Evolutionary conservation across 2,329 filamentous ascomycete genomes (phyloP), one percentile per base, ranked within the genome.

Genomic region (Ceratocystis alfenasii): DNA sequence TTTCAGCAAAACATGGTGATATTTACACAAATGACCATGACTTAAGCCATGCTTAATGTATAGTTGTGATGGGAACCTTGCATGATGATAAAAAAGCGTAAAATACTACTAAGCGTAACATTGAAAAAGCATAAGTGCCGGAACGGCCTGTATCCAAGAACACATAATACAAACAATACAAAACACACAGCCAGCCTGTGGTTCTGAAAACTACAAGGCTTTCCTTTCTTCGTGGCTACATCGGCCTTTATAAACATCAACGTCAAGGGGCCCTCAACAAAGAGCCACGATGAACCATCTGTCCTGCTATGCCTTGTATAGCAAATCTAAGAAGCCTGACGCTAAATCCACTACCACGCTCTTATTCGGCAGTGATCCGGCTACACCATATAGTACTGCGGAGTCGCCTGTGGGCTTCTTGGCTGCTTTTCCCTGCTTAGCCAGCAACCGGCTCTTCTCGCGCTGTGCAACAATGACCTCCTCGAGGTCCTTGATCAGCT

Each of bases 341-440:
- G 92, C 93, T 73, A 99, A 77, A 71, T 95, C 90, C 70, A 90
- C 89, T 41, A 99, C 91, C 44, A 99, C 87, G 70, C 88, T 90
- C 83, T 97, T 97, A 74, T 99, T 95, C 1, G 94, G 94, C 75
- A 99, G 76, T 72, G 89, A 95, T 5, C 94, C 94, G 0, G 94
- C 94, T 66, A 99, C 92, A 65, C 94, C 94, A 76, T 99, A 99
- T 69, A 99, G 77, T 3, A 92, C 92, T 1, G 90, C 89, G 15
- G 90, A 86, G 74, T 96, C 89, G 1, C 90, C 90, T 71, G 85
- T 81, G 28, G 83, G 85, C 74, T 86, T 84, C 75, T 86, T 82
- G 41, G 77, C 75, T 0, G 80, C 80, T 75, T 86, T 87, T 10
- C 87, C 87, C 76, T 90, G 85, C 1, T 84, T 86, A 55, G 84